A percentile compares a stretch with the other conserved stretches of the same genome.
Evolutionary conservation across 2,329 filamentous ascomycete species (phyloP).

Genomic region (Monosporascus ibericus): DNA sequence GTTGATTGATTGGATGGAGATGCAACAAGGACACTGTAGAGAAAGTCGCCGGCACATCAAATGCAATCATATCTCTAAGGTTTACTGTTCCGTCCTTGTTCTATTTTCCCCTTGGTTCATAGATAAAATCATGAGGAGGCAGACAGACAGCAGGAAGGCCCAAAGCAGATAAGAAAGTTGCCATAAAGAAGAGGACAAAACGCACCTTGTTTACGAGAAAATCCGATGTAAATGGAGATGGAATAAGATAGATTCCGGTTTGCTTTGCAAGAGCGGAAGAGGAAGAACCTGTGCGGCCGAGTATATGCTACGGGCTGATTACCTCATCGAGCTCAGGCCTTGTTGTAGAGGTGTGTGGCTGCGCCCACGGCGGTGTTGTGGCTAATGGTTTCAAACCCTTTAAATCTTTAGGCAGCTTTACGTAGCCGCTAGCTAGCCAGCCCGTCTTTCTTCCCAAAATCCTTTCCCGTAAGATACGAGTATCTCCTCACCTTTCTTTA

Average conservation of each 20-base stretch:
- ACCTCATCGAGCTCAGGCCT: too few relatives aligned
- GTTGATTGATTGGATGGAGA: too few relatives aligned
- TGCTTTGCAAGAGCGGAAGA: conserved; percentile 19
- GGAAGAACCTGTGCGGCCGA: conserved; percentile 23
- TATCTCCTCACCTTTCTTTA: conserved; percentile 57
- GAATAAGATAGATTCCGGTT: conserved; percentile 22
- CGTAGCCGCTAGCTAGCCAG: too few relatives aligned
- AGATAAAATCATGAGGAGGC: neutral
- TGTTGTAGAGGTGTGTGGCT: too few relatives aligned
- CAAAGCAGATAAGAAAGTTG: neutral
- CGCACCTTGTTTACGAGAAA: conserved; percentile 4
- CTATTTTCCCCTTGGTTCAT: neutral
- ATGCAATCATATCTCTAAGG: too few relatives aligned
- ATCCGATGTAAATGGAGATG: conserved; percentile 18
- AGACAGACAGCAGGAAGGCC: neutral
- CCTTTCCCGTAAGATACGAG: conserved; percentile 63
- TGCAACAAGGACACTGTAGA: too few relatives aligned
- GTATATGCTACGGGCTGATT: neutral
- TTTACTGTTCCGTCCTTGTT: too few relatives aligned
- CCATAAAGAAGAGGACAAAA: neutral
- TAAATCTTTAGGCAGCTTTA: too few relatives aligned
- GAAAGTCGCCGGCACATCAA: too few relatives aligned
- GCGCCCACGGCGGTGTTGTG: too few relatives aligned
- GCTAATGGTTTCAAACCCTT: too few relatives aligned
- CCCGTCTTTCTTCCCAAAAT: conserved; percentile 49